Percentiles rank a stretch among this genome's conserved stretches.
Evolutionary conservation across 495 filamentous ascomycete genomes (phyloP).

Genomic region (Aspergillus campestris): DNA sequence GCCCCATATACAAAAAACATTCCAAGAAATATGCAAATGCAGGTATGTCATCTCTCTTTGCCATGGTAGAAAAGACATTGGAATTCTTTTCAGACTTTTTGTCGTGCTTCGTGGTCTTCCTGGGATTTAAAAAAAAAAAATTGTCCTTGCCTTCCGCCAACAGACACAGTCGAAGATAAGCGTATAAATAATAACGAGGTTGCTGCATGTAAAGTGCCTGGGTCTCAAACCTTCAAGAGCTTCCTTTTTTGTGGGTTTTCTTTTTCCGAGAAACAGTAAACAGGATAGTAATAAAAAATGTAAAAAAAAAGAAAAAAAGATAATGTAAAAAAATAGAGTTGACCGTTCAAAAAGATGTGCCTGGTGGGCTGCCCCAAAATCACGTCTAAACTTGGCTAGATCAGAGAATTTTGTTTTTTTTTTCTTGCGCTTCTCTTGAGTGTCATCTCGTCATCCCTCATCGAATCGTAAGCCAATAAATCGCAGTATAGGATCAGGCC

Average conservation of each 20-base stretch:
- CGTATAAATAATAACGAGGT: constrained; percentile 25
- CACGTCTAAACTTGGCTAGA: constrained; percentile 43
- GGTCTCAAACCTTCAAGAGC: constrained; percentile 18
- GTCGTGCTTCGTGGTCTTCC: constrained; percentile 18
- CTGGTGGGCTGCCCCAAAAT: constrained; percentile 42
- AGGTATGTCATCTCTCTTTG: constrained; percentile 36
- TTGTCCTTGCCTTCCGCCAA: constrained; percentile 13
- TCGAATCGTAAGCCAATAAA: constrained; percentile 46
- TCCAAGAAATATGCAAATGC: constrained; percentile 38
- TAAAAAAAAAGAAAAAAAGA: no score
- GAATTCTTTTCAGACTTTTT: constrained; percentile 24
- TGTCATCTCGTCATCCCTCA: constrained; percentile 52
- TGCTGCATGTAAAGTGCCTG: constrained; percentile 36
- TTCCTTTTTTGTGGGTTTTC: constrained; percentile 5
- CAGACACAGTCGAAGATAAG: constrained; percentile 18
- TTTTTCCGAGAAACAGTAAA: constrained; percentile 3
- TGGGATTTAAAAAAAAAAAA: constrained; percentile 6
- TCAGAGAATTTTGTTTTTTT: constrained; percentile 40
- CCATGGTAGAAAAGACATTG: constrained; percentile 22
- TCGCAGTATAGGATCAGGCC: constrained; percentile 35
- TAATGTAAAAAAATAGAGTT: constrained; percentile 22
- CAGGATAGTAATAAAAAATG: constrained; percentile 7
- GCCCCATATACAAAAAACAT: constrained; percentile 33
- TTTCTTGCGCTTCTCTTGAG: constrained; percentile 26
- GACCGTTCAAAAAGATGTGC: constrained; percentile 27